Percentiles rank a stretch among this genome's conserved stretches.
Evolutionary conservation across 2,329 filamentous ascomycete species (phyloP).

Genomic region (Coniochaeta sp.): DNA sequence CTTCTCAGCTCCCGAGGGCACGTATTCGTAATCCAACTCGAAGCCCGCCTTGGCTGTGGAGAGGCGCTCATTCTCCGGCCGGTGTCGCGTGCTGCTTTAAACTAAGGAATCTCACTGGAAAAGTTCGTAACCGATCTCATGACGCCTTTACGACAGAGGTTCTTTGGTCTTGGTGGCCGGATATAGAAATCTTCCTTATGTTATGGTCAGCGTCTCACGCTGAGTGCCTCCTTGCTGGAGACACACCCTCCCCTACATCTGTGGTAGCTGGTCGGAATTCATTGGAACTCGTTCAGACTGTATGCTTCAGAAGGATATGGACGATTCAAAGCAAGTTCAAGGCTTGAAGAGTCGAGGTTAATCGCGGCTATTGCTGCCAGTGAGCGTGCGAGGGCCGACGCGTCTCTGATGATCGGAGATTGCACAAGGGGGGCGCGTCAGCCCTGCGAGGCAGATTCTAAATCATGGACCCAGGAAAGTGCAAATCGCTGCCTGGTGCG

Average conservation of each 20-base stretch:
- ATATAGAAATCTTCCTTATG: neutral
- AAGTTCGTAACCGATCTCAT: neutral
- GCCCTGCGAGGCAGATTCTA: constrained; percentile 1
- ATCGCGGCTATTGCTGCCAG: neutral
- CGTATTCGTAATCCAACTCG: neutral
- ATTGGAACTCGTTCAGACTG: too few relatives aligned
- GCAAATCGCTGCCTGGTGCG: neutral
- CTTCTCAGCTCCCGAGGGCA: neutral
- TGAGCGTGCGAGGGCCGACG: neutral
- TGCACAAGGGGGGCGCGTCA: neutral
- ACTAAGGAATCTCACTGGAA: neutral
- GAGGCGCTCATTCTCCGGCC: too few relatives aligned
- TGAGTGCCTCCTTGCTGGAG: neutral
- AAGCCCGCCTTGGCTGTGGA: neutral
- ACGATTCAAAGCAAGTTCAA: too few relatives aligned
- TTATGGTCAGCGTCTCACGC: neutral
- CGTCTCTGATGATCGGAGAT: neutral
- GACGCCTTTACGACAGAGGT: neutral
- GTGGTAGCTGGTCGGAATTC: too few relatives aligned
- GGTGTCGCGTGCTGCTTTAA: too few relatives aligned
- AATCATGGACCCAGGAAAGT: neutral
- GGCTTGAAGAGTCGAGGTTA: neutral
- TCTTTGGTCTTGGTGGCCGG: neutral
- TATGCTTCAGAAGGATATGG: too few relatives aligned
- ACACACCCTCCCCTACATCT: neutral